phyloP scores from a whole-genome alignment of 257 asterid genomes.

The Striga asiatica region DNA sequence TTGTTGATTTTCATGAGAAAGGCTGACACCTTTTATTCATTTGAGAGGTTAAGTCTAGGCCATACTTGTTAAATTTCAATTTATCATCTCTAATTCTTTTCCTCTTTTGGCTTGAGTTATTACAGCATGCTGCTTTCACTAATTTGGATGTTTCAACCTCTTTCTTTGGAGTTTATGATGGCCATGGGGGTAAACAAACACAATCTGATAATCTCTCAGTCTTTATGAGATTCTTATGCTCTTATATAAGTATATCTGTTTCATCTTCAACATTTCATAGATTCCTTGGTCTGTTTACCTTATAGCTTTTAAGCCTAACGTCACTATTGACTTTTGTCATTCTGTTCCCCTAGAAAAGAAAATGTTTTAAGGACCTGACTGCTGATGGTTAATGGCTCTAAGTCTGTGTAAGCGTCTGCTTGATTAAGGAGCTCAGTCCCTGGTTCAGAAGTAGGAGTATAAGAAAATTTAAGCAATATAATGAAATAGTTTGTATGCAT shows the following conservation, averaged over 20 bases:
- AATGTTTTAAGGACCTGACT: not conserved
- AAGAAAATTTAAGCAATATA: not conserved
- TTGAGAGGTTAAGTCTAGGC: not conserved
- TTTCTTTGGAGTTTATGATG: constrained; percentile 97
- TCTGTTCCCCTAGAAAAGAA: constrained; percentile 12
- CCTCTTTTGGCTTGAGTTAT: constrained; percentile 24
- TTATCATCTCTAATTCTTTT: not conserved
- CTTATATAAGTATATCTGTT: not conserved
- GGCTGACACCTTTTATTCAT: constrained; percentile 1
- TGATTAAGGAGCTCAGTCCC: constrained; percentile 5
- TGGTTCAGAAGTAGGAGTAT: constrained; percentile 6
- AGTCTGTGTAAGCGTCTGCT: constrained; percentile 7
- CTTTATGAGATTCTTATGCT: not conserved
- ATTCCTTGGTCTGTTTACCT: constrained; percentile 5
- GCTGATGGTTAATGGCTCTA: constrained; percentile 7
- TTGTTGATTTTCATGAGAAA: constrained; percentile 8
- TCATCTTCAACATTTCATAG: constrained; percentile 4
- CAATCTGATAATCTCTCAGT: constrained; percentile 14
- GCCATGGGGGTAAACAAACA: constrained; percentile 91
- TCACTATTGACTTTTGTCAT: not conserved
- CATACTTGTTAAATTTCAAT: not conserved
- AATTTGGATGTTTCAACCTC: constrained; percentile 70
- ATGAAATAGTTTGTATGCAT: not conserved
- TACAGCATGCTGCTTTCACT: constrained; percentile 85
- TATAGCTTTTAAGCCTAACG: constrained; percentile 5